Base-by-base conservation (phyloP, 495 filamentous ascomycete genomes). In the Penicillium robsamsonii region DNA sequence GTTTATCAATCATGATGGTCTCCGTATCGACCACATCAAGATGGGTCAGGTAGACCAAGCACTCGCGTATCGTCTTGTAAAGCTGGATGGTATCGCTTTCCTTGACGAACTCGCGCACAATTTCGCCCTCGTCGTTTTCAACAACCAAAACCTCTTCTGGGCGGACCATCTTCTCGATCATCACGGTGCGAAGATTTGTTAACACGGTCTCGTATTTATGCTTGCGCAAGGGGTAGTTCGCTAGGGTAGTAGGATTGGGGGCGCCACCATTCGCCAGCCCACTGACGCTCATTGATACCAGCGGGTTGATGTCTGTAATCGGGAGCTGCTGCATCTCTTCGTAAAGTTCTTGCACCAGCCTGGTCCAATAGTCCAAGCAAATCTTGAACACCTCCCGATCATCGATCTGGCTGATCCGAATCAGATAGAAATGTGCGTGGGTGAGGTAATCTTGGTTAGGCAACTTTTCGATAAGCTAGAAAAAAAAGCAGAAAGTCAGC, bases 321-420 rank as follows among this genome's bases (percentile, higher is more conserved):
- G 94, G 95, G 5, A 97, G 81, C 27, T 87, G 79, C 68, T 97
- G 95, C 92, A 97, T 97, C 76, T 97, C 95, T 70, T 99, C 95
- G 63, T 96, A 99, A 5, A 99, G 81, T 70, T 97, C 95, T 62
- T 95, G 91, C n/a, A 97, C 95, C 13, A 97, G 80, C 65, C 96
- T 96, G 20, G 95, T 95, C 94, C 94, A 99, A 73, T 99, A 99
- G 63, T 99, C 94, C 46, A 99, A 77, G 66, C 91, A 96, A 62
- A 97, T 97, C 79, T 99, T 99, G 82, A 99, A 99, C 56, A 99
- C 94, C 68, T 99, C 94, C 48, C 94, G 85, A 64, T 99, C 94
- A 54, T 99, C 94, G 57, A 99, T 97, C 70, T 97, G 95, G 31
- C 91, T 96, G 63, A 99, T 96, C 17, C 91, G 86, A 65, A 99